Conservation (phyloP, 371 early-diverging fungal genomes). For the Circinella minor region DNA sequence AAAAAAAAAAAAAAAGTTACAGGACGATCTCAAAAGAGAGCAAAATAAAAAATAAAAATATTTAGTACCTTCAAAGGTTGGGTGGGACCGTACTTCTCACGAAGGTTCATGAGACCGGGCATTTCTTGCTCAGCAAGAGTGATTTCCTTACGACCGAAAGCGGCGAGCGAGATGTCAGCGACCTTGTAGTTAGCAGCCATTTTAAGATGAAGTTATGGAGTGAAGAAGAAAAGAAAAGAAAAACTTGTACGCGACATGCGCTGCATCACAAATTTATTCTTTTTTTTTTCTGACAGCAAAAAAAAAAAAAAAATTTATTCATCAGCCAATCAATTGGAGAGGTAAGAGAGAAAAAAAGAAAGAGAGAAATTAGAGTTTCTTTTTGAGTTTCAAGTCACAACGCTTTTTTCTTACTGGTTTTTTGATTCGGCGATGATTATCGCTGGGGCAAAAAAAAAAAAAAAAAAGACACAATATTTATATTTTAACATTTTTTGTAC, state of each 20-base stretch:
- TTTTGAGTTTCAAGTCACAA: no score
- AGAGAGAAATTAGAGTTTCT: no score
- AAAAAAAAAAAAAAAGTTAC: neutral
- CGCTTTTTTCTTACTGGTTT: no score
- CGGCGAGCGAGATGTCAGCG: conserved; percentile 90
- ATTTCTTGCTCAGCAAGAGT: conserved; percentile 92
- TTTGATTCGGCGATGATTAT: no score
- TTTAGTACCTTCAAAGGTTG: conserved; percentile 77
- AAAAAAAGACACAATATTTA: no score
- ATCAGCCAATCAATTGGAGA: conserved; percentile 4
- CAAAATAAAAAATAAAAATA: neutral
- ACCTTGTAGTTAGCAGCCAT: conserved; percentile 50
- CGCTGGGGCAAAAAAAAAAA: no score
- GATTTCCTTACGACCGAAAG: conserved; percentile 61
- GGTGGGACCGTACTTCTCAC: conserved; percentile 89
- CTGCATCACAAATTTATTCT: conserved; percentile 2
- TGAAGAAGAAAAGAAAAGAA: neutral
- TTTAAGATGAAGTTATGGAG: neutral
- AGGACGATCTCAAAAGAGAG: neutral
- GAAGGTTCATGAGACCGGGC: conserved; percentile 97
- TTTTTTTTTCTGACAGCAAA: no score
- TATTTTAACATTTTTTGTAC: no score
- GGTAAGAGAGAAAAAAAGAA: neutral
- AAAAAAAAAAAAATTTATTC: conserved; percentile 5
- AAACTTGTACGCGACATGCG: neutral